Percentiles rank a stretch among this genome's conserved stretches.
These are phyloP conservation scores for Pythium pyrilobum DNA, from an alignment of 352 stramenopile genomes.

Conservation along the genomic window DNA sequence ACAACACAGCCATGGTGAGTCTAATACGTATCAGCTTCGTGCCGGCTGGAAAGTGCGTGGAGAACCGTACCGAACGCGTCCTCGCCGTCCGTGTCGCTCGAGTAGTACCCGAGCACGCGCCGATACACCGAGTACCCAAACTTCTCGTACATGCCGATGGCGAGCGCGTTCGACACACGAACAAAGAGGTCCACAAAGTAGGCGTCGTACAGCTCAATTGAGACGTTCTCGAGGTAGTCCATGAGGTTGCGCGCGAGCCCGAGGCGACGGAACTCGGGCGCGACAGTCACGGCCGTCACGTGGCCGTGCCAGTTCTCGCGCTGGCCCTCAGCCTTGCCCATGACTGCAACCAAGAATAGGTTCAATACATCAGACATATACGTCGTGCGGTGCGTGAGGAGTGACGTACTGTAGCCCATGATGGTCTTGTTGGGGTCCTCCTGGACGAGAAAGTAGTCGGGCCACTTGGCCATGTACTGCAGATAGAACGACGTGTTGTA, in stretches of 20 bases:
- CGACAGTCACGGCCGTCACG: slow-evolving; percentile 97
- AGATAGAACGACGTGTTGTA: slow-evolving; percentile 98
- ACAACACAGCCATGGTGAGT: slow-evolving; percentile 4
- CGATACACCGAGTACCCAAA: slow-evolving; percentile 92
- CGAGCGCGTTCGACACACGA: slow-evolving; percentile 91
- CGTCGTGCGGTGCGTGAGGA: not conserved
- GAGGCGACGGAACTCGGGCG: slow-evolving; percentile 92
- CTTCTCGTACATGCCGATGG: slow-evolving; percentile 92
- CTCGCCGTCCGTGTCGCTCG: slow-evolving; percentile 69
- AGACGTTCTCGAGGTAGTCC: slow-evolving; percentile 90
- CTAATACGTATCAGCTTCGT: not conserved
- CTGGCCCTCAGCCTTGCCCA: slow-evolving; percentile 95
- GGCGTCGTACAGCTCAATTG: slow-evolving; percentile 81
- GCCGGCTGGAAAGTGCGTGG: not conserved
- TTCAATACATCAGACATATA: not conserved
- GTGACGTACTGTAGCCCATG: slow-evolving; percentile 91
- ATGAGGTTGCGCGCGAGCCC: slow-evolving; percentile 93
- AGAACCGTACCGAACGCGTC: slow-evolving; percentile 80
- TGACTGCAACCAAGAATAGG: slow-evolving; percentile 53
- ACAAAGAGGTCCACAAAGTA: slow-evolving; percentile 99
- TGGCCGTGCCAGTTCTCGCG: slow-evolving; percentile 96
- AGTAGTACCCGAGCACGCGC: slow-evolving; percentile 91
- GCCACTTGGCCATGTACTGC: slow-evolving; percentile 96
- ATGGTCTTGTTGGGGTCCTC: slow-evolving; percentile 90
- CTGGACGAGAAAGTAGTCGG: slow-evolving; percentile 95